Percentiles rank a stretch among this genome's conserved stretches.
Evolutionary conservation across 2,329 filamentous ascomycete species (phyloP).

Genomic region (Nothophaeocryptopus gaeumannii): DNA sequence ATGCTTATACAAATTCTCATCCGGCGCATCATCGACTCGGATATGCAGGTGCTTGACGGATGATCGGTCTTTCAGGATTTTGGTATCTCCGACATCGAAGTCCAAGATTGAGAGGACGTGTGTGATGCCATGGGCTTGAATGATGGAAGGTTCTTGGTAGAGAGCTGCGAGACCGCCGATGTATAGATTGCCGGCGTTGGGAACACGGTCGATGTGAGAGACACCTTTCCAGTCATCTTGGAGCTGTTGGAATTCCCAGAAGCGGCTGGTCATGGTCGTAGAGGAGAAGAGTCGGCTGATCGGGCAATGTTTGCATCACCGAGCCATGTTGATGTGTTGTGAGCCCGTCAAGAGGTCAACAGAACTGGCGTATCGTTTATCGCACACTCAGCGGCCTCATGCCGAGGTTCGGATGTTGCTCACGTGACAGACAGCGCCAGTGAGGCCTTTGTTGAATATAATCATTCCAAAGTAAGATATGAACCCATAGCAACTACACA

Average conservation of each 20-base stretch:
- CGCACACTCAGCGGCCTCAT: too few species aligned
- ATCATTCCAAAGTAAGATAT: background rate
- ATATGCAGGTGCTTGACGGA: conserved; percentile 41
- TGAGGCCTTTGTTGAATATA: background rate
- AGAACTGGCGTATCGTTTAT: too few species aligned
- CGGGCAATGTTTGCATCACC: too few species aligned
- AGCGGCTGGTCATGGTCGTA: conserved; percentile 7
- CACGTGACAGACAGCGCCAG: too few species aligned
- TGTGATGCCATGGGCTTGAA: conserved; percentile 72
- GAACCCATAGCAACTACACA: background rate
- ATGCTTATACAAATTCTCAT: conserved; percentile 77
- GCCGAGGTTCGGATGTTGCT: too few species aligned
- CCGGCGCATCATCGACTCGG: conserved; percentile 81
- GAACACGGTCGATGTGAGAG: conserved; percentile 41
- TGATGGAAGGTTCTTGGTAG: conserved; percentile 38
- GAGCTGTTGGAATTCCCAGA: conserved; percentile 31
- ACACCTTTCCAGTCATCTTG: conserved; percentile 26
- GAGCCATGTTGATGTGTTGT: too few species aligned
- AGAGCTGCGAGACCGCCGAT: conserved; percentile 44
- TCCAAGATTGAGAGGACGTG: conserved; percentile 80
- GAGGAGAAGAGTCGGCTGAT: too few species aligned
- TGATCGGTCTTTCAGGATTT: conserved; percentile 2
- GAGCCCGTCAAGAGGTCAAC: too few species aligned
- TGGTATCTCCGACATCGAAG: conserved; percentile 51
- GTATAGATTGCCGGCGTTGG: conserved; percentile 34